Base-by-base conservation (phyloP, 805 yeast genomes). In the Lachancea kluyveri region DNA sequence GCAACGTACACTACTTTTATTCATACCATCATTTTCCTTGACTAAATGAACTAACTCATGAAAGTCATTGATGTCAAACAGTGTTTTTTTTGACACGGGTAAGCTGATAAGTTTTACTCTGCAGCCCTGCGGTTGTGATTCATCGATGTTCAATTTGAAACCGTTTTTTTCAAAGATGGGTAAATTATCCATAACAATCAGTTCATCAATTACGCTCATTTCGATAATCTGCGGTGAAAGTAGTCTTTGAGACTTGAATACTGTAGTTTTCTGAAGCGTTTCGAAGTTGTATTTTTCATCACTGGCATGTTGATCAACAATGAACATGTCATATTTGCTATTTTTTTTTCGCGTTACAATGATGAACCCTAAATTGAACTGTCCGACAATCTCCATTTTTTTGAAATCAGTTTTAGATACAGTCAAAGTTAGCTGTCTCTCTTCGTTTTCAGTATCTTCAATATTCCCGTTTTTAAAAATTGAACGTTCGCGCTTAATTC, bases 241-340 rank as follows among this genome's bases (percentile, higher is more conserved):
- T 29, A 92, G 62, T 2, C 77, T 76, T 57, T 92, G 96, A 25
- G 70, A 67, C 26, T 74, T 70, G 41, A 88, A 75, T 0, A 63
- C 59, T 0, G 82, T 73, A 3, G 65, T 66, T 11, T 62, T 55
- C 43, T 74, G 77, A 10, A 82, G 58, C 29, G 63, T 65, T 54
- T 92, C 98, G 62, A 85, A 92, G 55, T 92, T 92, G 62, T 50
- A 86, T 45, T 88, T 92, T 50, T 92, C 99, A 60, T 92, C 98
- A 43, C 95, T 83, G 1, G 98, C 98, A 62, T 92, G 99, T 57
- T 92, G 99, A 54, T 92, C 99, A 28, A 92, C 70, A 20, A 92
- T 88, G 47, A 92, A 88, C 19, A 90, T 46, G 49, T 86, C 86
- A 27, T 55, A 57, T 15, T 59, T 55, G 3, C 52, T 52, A n/a